A percentile compares a stretch with the other conserved stretches of the same genome.
Evolutionary conservation across 768 basidiomycete genomes (phyloP).

Genomic region (Leccinum ochraceum): DNA sequence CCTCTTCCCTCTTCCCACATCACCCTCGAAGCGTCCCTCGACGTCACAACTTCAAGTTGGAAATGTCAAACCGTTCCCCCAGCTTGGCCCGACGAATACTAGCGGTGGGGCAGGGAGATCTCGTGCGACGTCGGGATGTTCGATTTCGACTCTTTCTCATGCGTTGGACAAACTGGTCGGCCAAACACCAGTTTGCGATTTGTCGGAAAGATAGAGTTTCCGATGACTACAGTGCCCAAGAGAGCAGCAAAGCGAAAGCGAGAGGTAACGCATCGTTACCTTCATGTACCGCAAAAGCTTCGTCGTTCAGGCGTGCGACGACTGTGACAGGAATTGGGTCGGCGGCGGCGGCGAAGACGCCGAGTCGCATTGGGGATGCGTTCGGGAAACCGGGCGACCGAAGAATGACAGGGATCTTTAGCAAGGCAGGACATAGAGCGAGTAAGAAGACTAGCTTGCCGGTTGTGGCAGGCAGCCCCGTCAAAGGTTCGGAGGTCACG

Average conservation of each 20-base stretch:
- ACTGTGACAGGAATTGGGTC: conserved; percentile 19
- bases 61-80: conserved; percentile 6
- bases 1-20: conserved; percentile 22
- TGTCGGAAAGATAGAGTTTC: conserved; percentile 29
- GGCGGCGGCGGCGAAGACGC: background rate
- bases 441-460: conserved; percentile 47
- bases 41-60: conserved; percentile 4
- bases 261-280: conserved; percentile 24
- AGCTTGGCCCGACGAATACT: conserved; percentile 5
- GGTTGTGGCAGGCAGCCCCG: conserved; percentile 47
- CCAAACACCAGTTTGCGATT: conserved; percentile 76
- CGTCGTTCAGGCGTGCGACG: conserved; percentile 30
- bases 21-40: conserved; percentile 19
- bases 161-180: conserved; percentile 69
- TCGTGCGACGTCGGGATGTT: conserved; percentile 28
- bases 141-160: conserved; percentile 63
- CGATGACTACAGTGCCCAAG: conserved; percentile 5
- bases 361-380: conserved; percentile 4
- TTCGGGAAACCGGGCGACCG: conserved; percentile 6
- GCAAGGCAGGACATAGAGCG: conserved; percentile 29
- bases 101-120: conserved; percentile 1
- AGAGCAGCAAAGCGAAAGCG: conserved; percentile 18
- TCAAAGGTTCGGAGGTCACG: conserved; percentile 36
- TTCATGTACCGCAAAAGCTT: conserved; percentile 15
- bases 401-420: conserved; percentile 24